Conservation (phyloP, 2,329 filamentous ascomycete species). For the Ilyonectria sp. region DNA sequence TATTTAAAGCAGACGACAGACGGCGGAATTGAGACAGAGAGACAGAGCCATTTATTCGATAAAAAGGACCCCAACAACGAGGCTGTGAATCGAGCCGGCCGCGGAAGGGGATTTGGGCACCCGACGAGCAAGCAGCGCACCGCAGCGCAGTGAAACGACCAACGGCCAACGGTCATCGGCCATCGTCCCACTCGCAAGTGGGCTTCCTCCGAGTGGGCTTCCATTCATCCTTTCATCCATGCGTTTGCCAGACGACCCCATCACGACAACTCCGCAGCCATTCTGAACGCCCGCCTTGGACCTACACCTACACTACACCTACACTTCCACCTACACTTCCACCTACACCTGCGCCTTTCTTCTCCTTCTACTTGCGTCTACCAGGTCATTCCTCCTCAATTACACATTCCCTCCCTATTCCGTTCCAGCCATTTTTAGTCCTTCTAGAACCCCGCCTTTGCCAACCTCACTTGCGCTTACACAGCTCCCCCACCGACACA, state of each 20-base stretch:
- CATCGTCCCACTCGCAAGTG: constrained; percentile 35
- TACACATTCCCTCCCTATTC: background rate
- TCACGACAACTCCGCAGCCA: constrained; percentile 9
- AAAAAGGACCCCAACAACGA: constrained; percentile 2
- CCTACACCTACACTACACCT: background rate
- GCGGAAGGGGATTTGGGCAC: background rate
- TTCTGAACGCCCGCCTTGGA: background rate
- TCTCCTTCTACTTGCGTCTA: background rate
- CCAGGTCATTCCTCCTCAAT: background rate
- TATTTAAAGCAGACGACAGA: background rate
- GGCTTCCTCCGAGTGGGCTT: constrained; percentile 11
- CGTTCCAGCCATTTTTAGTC: background rate
- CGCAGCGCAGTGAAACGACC: constrained; percentile 31
- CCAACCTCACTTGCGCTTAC: constrained; percentile 17
- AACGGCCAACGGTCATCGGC: background rate
- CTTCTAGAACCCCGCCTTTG: constrained; percentile 11
- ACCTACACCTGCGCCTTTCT: background rate
- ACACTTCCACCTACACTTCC: background rate
- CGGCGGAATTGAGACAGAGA: background rate
- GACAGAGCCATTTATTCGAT: background rate
- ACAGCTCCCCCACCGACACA: constrained; percentile 19
- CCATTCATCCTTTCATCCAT: constrained; percentile 2
- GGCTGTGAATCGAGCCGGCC: constrained; percentile 15
- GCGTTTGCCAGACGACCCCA: constrained; percentile 2
- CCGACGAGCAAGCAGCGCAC: background rate